These are phyloP conservation scores for Hippophae gyantsensis DNA, from an alignment of 306 rosid genomes.

Conservation along the genomic window DNA sequence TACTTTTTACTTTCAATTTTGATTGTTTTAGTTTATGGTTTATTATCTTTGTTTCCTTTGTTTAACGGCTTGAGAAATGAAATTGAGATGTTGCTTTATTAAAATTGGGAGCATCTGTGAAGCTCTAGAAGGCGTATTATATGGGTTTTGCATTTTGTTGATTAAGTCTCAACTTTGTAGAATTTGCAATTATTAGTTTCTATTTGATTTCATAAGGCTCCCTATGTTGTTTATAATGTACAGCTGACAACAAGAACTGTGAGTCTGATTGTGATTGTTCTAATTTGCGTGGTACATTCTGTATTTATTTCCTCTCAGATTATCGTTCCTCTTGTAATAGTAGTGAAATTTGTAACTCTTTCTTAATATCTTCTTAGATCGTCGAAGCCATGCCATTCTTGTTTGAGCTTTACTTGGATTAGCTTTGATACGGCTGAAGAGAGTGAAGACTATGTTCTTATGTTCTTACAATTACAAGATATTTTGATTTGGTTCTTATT, in stretches of 20 bases:
- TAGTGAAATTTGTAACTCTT: too few relatives aligned
- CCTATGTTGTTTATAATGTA: too few relatives aligned
- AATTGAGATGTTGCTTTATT: not conserved
- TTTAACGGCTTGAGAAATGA: not conserved
- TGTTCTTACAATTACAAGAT: not conserved
- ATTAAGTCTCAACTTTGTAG: not conserved
- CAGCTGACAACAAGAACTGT: too few relatives aligned
- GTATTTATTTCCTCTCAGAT: not conserved
- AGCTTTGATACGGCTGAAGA: conserved; percentile 13
- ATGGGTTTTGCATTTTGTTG: not conserved
- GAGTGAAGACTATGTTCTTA: not conserved
- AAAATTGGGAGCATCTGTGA: not conserved
- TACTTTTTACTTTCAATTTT: not conserved
- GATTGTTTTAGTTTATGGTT: not conserved
- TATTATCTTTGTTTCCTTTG: not conserved
- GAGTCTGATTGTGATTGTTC: not conserved
- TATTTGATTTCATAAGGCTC: not conserved
- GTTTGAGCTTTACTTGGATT: too few relatives aligned
- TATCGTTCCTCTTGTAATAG: not conserved
- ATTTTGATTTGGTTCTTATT: conserved; percentile 22
- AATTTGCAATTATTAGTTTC: not conserved
- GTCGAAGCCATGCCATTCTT: too few relatives aligned
- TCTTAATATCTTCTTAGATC: too few relatives aligned
- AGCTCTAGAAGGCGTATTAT: not conserved
- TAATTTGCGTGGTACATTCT: not conserved